Conservation (phyloP, 345 rosid genomes). For the Physaria fendleri region DNA sequence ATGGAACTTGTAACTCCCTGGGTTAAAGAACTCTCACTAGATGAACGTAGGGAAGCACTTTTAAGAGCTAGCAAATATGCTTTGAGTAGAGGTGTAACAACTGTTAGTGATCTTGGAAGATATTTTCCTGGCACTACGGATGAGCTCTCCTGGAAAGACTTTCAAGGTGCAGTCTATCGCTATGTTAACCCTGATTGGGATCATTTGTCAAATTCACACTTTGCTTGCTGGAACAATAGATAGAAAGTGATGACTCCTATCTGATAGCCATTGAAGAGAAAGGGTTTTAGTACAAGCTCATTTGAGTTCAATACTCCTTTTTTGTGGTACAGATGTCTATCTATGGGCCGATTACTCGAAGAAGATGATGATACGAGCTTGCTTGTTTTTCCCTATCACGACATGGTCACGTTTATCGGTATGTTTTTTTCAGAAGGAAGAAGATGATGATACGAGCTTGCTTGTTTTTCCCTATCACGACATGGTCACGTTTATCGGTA, state of each 20-base stretch:
- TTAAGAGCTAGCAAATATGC: constrained; percentile 66
- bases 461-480: constrained; percentile 79
- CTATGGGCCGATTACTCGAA: constrained; percentile 72
- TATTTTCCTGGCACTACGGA: constrained; percentile 61
- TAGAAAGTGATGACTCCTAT: neutral
- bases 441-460: constrained; percentile 79
- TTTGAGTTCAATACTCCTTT: neutral
- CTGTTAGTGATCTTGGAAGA: constrained; percentile 82
- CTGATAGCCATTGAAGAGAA: neutral
- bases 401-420: constrained; percentile 70
- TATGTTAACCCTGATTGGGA: too few relatives aligned
- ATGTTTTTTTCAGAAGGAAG: constrained; percentile 33
- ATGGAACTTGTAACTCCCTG: constrained; percentile 50
- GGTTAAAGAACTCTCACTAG: constrained; percentile 55
- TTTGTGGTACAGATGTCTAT: constrained; percentile 58
- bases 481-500: constrained; percentile 70
- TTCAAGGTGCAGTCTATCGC: constrained; percentile 48
- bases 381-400: constrained; percentile 80
- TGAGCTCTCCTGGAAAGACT: constrained; percentile 73
- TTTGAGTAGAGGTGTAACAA: constrained; percentile 72
- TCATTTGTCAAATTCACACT: too few relatives aligned
- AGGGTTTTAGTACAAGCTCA: neutral
- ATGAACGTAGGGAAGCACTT: constrained; percentile 78
- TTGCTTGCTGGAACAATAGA: neutral
- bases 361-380: constrained; percentile 73